Conservation (phyloP, 2,329 filamentous ascomycete genomes). For the Fusarium lateritium region DNA sequence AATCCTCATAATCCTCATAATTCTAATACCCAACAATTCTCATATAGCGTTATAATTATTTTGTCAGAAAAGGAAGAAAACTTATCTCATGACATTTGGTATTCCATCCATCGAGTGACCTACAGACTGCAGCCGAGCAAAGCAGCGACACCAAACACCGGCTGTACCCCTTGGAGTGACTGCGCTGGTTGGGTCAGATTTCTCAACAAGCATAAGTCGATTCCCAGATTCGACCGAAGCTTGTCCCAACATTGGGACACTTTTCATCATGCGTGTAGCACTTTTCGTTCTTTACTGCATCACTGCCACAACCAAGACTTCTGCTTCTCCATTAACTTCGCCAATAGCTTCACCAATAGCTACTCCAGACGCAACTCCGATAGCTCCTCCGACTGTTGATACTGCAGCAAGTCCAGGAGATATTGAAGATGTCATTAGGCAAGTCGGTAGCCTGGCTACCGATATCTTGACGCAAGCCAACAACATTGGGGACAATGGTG, state of each 20-base stretch:
- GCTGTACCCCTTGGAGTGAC: too few relatives aligned
- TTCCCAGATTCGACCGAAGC: not conserved
- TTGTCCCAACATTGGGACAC: not conserved
- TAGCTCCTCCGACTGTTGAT: not conserved
- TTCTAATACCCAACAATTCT: too few relatives aligned
- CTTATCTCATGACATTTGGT: not conserved
- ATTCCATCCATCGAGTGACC: not conserved
- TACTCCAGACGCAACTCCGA: not conserved
- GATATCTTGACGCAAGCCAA: conserved; percentile 9
- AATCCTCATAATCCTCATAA: not conserved
- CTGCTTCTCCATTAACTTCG: conserved; percentile 1
- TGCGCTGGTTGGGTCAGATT: too few relatives aligned
- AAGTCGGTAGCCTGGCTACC: conserved; percentile 7
- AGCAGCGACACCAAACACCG: not conserved
- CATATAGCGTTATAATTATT: not conserved
- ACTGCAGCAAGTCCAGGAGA: not conserved
- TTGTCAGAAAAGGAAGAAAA: not conserved
- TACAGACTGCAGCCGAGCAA: not conserved
- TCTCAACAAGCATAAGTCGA: not conserved
- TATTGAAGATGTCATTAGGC: conserved; percentile 3
- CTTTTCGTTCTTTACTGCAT: conserved; percentile 10
- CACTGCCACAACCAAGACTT: conserved; percentile 4
- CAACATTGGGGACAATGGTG: conserved; percentile 10
- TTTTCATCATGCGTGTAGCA: conserved; percentile 11
- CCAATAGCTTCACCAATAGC: not conserved